These are phyloP conservation scores for Paecilomyces variotii DNA, from an alignment of 2,329 filamentous ascomycete species.

Conservation along the genomic window DNA sequence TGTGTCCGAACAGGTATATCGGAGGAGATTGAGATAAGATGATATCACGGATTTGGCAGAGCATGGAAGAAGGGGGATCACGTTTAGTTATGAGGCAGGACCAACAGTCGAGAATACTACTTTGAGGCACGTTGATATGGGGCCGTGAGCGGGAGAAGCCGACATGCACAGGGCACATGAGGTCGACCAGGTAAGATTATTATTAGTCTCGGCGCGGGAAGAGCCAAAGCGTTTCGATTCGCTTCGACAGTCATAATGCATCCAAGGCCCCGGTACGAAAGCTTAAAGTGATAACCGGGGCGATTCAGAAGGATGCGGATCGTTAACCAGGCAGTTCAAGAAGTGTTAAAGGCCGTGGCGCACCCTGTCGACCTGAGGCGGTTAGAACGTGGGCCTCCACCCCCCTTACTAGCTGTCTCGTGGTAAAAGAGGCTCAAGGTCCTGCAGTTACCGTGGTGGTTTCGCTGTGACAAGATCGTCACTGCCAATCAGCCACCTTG, in stretches of 20 bases:
- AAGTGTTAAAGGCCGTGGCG: not conserved
- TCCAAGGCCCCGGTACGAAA: slow-evolving; percentile 2
- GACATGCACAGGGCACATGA: slow-evolving; percentile 6
- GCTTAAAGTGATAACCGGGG: slow-evolving; percentile 1
- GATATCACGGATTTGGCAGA: not conserved
- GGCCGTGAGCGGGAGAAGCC: slow-evolving; percentile 3
- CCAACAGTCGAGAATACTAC: not conserved
- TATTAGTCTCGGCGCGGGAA: not conserved
- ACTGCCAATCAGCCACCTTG: not conserved
- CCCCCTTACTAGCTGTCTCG: not conserved
- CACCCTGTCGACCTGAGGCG: not conserved
- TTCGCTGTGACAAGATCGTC: not conserved
- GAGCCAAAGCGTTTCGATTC: not conserved
- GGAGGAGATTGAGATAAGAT: not conserved
- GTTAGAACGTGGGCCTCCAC: not conserved
- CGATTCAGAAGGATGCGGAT: slow-evolving; percentile 1
- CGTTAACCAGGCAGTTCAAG: not conserved
- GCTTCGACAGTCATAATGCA: slow-evolving; percentile 1
- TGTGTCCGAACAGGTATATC: not conserved
- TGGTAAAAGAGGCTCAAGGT: not conserved
- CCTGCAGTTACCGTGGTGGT: not conserved
- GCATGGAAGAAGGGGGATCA: not conserved
- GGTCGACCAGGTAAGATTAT: slow-evolving; percentile 7
- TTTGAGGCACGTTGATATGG: slow-evolving; percentile 1
- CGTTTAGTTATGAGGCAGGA: not conserved